A percentile compares a stretch with the other conserved stretches of the same genome.
Conservation (phyloP, 495 filamentous ascomycete species). For the Penicillium alfredii region DNA sequence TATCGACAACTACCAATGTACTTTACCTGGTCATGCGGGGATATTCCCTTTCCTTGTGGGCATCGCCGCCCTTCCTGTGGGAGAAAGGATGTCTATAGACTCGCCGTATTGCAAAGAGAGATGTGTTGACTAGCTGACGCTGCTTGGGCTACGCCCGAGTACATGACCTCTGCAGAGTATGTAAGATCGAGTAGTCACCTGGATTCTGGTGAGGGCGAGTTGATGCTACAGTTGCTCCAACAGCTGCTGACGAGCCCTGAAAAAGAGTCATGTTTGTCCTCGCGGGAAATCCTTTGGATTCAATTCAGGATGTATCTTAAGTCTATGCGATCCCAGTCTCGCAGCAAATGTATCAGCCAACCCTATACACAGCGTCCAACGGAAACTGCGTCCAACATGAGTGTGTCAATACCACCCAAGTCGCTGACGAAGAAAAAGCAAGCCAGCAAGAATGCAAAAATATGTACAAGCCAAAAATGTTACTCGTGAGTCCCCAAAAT, state of each 20-base stretch:
- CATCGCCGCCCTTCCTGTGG: conserved; percentile 11
- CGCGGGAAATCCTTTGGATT: conserved; percentile 16
- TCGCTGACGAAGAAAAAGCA: conserved; percentile 5
- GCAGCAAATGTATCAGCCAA: conserved; percentile 8
- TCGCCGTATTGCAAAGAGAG: conserved; percentile 24
- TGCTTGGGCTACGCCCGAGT: too few species aligned
- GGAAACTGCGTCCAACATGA: too few species aligned
- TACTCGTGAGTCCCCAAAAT: conserved; percentile 13
- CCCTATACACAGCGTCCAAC: too few species aligned
- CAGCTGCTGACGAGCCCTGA: too few species aligned
- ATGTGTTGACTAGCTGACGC: conserved; percentile 5
- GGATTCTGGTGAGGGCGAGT: too few species aligned
- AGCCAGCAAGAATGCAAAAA: conserved; percentile 18
- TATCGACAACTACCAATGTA: conserved; percentile 41
- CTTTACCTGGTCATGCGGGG: conserved; percentile 38
- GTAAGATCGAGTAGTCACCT: too few species aligned
- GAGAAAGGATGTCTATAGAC: conserved; percentile 31
- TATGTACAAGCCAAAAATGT: conserved; percentile 21
- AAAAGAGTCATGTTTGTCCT: conserved; percentile 10
- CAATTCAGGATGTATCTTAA: conserved; percentile 21
- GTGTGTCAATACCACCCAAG: not conserved
- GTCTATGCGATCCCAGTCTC: conserved; percentile 18
- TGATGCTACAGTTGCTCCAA: too few species aligned
- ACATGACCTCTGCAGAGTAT: too few species aligned
- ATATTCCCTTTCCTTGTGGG: conserved; percentile 23